These are phyloP conservation scores for Colletotrichum horii DNA, from an alignment of 2,329 filamentous ascomycete species.

Conservation along the genomic window DNA sequence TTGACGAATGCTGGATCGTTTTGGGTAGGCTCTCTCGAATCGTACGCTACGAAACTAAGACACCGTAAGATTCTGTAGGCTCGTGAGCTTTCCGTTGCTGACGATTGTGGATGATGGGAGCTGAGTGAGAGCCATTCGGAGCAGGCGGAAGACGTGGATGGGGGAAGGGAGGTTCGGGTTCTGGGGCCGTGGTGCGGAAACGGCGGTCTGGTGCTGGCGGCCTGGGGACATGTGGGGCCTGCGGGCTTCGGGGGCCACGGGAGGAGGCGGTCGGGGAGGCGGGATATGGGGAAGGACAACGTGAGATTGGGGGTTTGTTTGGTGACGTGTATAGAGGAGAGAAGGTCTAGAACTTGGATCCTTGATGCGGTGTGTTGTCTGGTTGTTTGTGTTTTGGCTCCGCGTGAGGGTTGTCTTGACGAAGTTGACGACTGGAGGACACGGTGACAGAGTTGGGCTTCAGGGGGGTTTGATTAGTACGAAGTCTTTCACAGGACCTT, in stretches of 20 bases:
- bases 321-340: neutral
- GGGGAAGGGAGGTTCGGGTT: neutral
- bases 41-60: neutral
- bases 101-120: neutral
- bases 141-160: neutral
- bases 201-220: slow-evolving; percentile 5
- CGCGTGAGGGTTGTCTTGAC: neutral
- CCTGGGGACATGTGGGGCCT: neutral
- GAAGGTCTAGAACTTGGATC: neutral
- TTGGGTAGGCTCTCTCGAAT: neutral
- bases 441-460: too few relatives aligned
- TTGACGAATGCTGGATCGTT: neutral
- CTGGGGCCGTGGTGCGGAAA: neutral
- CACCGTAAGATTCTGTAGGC: neutral
- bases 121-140: neutral
- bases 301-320: neutral
- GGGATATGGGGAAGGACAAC: neutral
- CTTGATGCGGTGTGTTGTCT: neutral
- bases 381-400: neutral
- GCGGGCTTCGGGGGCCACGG: neutral
- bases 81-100: neutral
- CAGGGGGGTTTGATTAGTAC: too few relatives aligned
- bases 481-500: too few relatives aligned
- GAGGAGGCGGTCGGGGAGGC: neutral
- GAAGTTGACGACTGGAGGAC: too few relatives aligned